Evolutionary conservation across 148 eudicot genomes (phyloP).

Genomic region (Tetragonia tetragonoides): DNA sequence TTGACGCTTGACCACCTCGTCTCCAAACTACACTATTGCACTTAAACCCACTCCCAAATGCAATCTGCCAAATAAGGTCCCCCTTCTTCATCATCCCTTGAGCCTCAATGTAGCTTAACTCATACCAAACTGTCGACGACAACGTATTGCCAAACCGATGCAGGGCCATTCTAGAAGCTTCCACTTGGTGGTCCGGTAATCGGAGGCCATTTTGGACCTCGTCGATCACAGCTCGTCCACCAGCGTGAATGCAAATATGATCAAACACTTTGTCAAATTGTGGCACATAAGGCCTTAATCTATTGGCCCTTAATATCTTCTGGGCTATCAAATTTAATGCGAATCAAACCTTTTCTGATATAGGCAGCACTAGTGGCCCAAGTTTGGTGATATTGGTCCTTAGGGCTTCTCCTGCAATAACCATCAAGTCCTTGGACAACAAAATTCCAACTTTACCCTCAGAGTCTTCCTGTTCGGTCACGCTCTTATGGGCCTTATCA

Average conservation of each 20-base stretch:
- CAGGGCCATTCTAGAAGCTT: constrained; percentile 39
- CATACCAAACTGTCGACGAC: constrained; percentile 39
- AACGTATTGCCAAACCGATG: constrained; percentile 38
- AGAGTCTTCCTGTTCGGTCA: constrained; percentile 32
- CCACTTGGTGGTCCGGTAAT: constrained; percentile 38
- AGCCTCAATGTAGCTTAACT: constrained; percentile 37
- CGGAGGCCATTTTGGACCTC: constrained; percentile 40
- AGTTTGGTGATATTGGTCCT: constrained; percentile 37
- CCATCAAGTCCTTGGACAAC: constrained; percentile 41
- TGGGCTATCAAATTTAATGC: constrained; percentile 23
- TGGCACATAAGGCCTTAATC: constrained; percentile 38
- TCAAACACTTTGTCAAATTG: constrained; percentile 30
- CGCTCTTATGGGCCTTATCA: constrained; percentile 28
- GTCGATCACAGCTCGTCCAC: constrained; percentile 47
- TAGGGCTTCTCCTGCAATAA: constrained; percentile 39
- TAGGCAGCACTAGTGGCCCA: constrained; percentile 33
- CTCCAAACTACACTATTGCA: constrained; percentile 38
- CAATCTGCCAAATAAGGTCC: constrained; percentile 37
- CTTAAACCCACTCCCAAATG: constrained; percentile 41
- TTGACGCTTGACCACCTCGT: no score
- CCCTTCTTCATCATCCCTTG: constrained; percentile 37
- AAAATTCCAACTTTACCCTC: constrained; percentile 36
- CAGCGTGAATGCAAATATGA: constrained; percentile 40
- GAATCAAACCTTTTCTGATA: constrained; percentile 37
- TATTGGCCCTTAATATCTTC: constrained; percentile 21